phyloP scores from a whole-genome alignment of 2,329 filamentous ascomycete genomes.

The Apiospora koreana region DNA sequence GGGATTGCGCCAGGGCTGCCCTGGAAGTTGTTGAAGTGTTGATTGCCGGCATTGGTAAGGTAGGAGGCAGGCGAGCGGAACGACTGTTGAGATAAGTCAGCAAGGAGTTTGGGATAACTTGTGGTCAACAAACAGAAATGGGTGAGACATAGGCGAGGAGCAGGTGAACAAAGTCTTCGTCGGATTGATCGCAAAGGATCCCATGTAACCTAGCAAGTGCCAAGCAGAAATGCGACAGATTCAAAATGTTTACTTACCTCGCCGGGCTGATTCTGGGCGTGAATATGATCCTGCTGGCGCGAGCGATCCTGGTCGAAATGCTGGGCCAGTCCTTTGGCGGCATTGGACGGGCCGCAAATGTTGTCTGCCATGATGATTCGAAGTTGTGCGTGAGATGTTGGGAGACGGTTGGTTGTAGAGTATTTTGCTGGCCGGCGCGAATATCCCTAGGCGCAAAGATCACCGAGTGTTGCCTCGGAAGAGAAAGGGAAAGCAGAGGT shows the following conservation, averaged over 20 bases:
- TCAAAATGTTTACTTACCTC: constrained; percentile 4
- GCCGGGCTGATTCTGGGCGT: not conserved
- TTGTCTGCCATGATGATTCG: constrained; percentile 38
- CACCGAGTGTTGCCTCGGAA: not conserved
- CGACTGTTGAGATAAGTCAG: constrained; percentile 15
- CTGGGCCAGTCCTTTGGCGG: constrained; percentile 72
- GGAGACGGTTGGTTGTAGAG: not conserved
- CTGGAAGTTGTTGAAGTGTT: constrained; percentile 22
- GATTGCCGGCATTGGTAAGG: constrained; percentile 12
- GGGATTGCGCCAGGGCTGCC: constrained; percentile 17
- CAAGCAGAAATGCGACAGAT: not conserved
- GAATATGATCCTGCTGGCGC: constrained; percentile 70
- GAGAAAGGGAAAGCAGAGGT: not conserved
- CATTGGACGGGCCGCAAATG: constrained; percentile 74
- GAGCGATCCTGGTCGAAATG: constrained; percentile 69
- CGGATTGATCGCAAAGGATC: not conserved
- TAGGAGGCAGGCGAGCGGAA: constrained; percentile 22
- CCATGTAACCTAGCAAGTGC: not conserved
- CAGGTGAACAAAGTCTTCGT: not conserved
- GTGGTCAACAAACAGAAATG: not conserved
- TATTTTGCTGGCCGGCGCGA: not conserved
- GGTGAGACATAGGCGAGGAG: not conserved
- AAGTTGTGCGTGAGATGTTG: not conserved
- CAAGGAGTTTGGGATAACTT: constrained; percentile 10
- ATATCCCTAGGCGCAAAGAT: not conserved